Evolutionary conservation across 2,329 filamentous ascomycete species (phyloP).

Genomic region (Bipolaris cookei): DNA sequence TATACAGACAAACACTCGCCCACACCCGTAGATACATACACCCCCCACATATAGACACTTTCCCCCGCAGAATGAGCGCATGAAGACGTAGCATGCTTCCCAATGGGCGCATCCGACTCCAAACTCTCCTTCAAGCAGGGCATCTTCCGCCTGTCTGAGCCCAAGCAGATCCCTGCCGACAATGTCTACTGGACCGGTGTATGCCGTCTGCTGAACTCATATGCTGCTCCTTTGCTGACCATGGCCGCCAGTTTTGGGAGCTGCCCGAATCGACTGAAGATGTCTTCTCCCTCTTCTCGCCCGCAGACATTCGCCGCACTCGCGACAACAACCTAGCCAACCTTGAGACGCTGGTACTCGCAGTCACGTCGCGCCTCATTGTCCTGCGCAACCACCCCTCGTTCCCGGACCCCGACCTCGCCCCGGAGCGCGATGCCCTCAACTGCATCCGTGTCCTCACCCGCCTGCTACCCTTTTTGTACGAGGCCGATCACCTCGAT

Average conservation of each 20-base stretch:
- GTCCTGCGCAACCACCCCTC: conserved; percentile 85
- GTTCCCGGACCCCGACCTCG: conserved; percentile 85
- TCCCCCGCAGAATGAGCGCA: conserved; percentile 24
- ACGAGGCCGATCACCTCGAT: conserved; percentile 83
- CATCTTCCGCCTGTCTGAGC: conserved; percentile 95
- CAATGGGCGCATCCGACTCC: conserved; percentile 97
- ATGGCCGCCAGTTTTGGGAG: conserved; percentile 80
- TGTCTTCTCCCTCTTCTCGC: conserved; percentile 93
- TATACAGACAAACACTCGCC: not conserved
- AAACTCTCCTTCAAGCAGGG: conserved; percentile 99
- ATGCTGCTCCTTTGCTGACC: conserved; percentile 22
- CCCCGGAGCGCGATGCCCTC: conserved; percentile 83
- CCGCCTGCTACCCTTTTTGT: conserved; percentile 85
- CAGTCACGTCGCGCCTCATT: conserved; percentile 81
- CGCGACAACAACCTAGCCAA: conserved; percentile 85
- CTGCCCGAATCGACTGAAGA: conserved; percentile 94
- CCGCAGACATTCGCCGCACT: conserved; percentile 78
- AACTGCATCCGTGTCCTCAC: conserved; percentile 95
- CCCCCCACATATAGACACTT: too few relatives aligned
- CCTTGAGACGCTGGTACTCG: conserved; percentile 85
- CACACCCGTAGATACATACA: too few relatives aligned
- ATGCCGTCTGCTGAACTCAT: conserved; percentile 46
- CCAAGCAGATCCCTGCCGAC: conserved; percentile 83
- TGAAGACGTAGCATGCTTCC: conserved; percentile 44
- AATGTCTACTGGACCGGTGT: conserved; percentile 94